Evolutionary conservation across 345 rosid species (phyloP).

Genomic region (Moricandia arvensis): DNA sequence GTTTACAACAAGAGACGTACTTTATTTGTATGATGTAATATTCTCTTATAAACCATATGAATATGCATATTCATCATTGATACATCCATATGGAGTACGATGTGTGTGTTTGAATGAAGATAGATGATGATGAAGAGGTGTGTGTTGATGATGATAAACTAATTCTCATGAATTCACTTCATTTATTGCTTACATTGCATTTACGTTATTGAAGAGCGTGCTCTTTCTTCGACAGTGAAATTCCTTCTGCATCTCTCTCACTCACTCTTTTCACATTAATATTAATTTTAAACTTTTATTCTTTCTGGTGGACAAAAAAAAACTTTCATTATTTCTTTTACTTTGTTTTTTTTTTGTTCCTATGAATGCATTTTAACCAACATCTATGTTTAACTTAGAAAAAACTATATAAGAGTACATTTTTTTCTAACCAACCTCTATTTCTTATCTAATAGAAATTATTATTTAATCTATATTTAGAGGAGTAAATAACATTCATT

Average conservation of each 20-base stretch:
- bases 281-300: too few species aligned
- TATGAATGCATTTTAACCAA: background rate
- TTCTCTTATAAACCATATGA: conserved; percentile 4
- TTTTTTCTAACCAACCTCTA: background rate
- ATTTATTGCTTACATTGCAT: conserved; percentile 43
- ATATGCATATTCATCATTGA: conserved; percentile 29
- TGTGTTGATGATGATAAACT: conserved; percentile 28
- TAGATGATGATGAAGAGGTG: conserved; percentile 32
- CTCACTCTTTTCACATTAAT: background rate
- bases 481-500: background rate
- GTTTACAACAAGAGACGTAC: conserved; percentile 22
- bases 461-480: too few species aligned
- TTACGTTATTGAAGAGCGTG: conserved; percentile 50
- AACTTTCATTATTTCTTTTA: too few species aligned
- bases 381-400: background rate
- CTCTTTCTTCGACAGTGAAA: conserved; percentile 41
- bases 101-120: conserved; percentile 35
- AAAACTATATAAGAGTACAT: background rate
- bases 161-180: conserved; percentile 37
- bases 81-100: conserved; percentile 26
- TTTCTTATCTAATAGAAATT: background rate
- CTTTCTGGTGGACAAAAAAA: too few species aligned
- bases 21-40: conserved; percentile 28
- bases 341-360: background rate
- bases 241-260: conserved; percentile 19